phyloP scores from a whole-genome alignment of 495 filamentous ascomycete genomes.

The Chlorociboria aeruginascens region DNA sequence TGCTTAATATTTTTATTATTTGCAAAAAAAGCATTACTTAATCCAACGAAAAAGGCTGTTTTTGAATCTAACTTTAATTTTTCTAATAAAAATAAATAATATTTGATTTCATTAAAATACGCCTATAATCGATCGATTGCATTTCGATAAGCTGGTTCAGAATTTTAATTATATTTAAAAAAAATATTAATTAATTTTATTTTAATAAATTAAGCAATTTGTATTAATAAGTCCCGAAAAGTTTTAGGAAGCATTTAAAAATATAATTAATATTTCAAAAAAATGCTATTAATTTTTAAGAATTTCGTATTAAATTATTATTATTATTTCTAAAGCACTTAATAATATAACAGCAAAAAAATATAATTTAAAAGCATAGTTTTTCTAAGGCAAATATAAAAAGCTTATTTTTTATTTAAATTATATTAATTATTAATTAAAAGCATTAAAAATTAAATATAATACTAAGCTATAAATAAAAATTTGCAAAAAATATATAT shows the following conservation, averaged over 20 bases:
- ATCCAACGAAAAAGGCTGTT: no score
- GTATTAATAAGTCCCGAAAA: slow-evolving; percentile 88
- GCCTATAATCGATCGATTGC: no score
- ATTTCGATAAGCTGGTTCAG: no score
- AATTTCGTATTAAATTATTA: slow-evolving; percentile 79
- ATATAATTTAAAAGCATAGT: slow-evolving; percentile 91
- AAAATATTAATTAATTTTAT: no score
- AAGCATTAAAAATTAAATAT: slow-evolving; percentile 77
- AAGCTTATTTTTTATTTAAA: slow-evolving; percentile 94
- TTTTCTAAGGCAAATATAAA: slow-evolving; percentile 96
- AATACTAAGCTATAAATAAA: slow-evolving; percentile 71
- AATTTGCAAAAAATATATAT: slow-evolving; percentile 81
- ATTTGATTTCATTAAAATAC: no score
- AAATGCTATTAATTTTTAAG: slow-evolving; percentile 87
- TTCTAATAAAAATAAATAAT: no score
- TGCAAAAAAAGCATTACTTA: no score
- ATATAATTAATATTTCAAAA: slow-evolving; percentile 82
- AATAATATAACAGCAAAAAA: slow-evolving; percentile 94
- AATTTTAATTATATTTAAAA: no score
- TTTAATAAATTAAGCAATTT: no score
- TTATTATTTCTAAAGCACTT: slow-evolving; percentile 87
- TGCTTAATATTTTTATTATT: no score
- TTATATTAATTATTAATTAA: slow-evolving; percentile 89
- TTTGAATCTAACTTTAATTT: no score
- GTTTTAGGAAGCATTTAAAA: slow-evolving; percentile 84